Conservation (phyloP, 129 eudicot species). For the Chrysanthemum seticuspe region DNA sequence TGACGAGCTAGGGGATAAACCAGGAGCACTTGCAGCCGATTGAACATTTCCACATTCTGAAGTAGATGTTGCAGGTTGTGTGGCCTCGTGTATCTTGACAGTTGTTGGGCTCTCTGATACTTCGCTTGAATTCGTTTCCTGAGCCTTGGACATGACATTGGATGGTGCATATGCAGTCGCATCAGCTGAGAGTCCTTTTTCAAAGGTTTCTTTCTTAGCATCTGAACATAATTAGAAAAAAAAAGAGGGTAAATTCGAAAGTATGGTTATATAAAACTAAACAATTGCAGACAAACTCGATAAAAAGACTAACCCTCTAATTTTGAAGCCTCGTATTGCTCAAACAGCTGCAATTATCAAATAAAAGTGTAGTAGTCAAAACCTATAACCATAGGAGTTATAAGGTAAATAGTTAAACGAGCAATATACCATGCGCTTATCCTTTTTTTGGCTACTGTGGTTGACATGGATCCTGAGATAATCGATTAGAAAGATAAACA, state of each 20-base stretch:
- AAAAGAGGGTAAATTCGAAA: neutral
- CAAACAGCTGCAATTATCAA: constrained; percentile 39
- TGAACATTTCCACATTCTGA: constrained; percentile 57
- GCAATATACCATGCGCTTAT: constrained; percentile 24
- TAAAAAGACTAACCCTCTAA: constrained; percentile 52
- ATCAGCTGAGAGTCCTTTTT: constrained; percentile 41
- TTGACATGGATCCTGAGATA: neutral
- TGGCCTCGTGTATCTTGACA: constrained; percentile 32
- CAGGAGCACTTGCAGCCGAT: constrained; percentile 51
- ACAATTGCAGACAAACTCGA: neutral
- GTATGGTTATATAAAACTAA: neutral
- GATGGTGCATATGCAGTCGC: constrained; percentile 56
- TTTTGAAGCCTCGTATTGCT: constrained; percentile 42
- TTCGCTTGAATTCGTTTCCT: constrained; percentile 39
- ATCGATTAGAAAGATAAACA: neutral
- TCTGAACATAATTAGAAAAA: neutral
- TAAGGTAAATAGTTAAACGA: neutral
- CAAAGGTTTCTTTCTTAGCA: constrained; percentile 43
- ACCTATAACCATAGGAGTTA: neutral
- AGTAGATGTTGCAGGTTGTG: constrained; percentile 47
- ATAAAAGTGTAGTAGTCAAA: constrained; percentile 1
- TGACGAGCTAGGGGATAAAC: constrained; percentile 76
- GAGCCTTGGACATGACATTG: constrained; percentile 31
- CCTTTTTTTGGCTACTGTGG: constrained; percentile 24
- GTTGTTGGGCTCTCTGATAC: constrained; percentile 36